Conservation (phyloP, 169 alveolate species). For the Plasmodium malariae region DNA sequence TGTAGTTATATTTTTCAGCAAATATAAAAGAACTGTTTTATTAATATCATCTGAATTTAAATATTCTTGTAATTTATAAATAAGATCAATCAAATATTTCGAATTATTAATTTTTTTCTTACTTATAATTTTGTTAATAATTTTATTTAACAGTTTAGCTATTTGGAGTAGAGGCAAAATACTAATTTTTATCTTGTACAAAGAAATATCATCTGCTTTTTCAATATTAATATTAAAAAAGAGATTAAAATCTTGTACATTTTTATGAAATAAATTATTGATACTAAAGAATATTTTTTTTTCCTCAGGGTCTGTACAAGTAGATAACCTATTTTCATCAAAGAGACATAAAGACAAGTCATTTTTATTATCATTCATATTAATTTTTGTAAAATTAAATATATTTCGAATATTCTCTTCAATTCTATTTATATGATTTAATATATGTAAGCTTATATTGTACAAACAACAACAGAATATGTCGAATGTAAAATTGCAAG, state of each 20-base stretch:
- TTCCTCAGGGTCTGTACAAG: slow-evolving; percentile 63
- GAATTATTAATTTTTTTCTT: slow-evolving; percentile 61
- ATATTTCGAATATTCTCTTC: slow-evolving; percentile 67
- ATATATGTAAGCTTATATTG: slow-evolving; percentile 53
- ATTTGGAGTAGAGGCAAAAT: slow-evolving; percentile 55
- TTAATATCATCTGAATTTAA: slow-evolving; percentile 56
- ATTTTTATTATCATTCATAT: slow-evolving; percentile 22
- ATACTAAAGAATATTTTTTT: slow-evolving; percentile 61
- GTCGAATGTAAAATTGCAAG: slow-evolving; percentile 63
- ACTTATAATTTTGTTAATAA: slow-evolving; percentile 52
- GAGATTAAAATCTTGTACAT: slow-evolving; percentile 52
- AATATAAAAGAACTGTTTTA: slow-evolving; percentile 52
- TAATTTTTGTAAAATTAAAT: slow-evolving; percentile 61
- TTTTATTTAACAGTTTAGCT: slow-evolving; percentile 55
- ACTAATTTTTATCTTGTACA: slow-evolving; percentile 62
- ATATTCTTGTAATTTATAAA: slow-evolving; percentile 68
- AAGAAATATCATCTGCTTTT: slow-evolving; percentile 62
- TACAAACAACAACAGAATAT: slow-evolving; percentile 63
- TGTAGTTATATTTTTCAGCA: slow-evolving; percentile 67
- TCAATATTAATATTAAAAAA: slow-evolving; percentile 70
- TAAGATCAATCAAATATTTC: slow-evolving; percentile 50
- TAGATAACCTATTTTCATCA: slow-evolving; percentile 48
- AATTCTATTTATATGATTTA: slow-evolving; percentile 52
- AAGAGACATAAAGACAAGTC: slow-evolving; percentile 46
- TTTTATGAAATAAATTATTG: slow-evolving; percentile 70